Evolutionary conservation across 306 rosid species (phyloP), one percentile per base, ranked within the genome.

Genomic region (Fragaria iinumae): DNA sequence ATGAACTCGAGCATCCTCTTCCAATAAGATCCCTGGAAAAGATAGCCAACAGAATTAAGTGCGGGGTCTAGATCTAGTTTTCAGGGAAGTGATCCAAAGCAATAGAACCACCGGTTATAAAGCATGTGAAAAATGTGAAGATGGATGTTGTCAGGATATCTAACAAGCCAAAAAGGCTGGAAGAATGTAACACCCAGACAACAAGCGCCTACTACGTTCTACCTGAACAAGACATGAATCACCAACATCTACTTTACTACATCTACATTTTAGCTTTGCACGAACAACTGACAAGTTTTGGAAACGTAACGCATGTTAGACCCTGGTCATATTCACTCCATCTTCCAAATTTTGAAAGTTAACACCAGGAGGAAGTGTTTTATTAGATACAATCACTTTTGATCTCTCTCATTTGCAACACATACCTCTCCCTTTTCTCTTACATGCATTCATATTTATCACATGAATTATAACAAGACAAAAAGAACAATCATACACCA

Each of bases 1-100:
- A 85, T 45, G 90, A 80, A 84, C 85, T 88, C 36, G 88, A 80
- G 86, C 80, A 71, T 74, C 86, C 81, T 68, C 80, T 90, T 79
- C 82, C 83, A 67, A 77, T 73, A 78, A 82, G 81, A 76, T 84
- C 87, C 84, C 98, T 93, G 88, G 50, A 79, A 72, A 83, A 77
- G 50, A 45, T 39, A 41, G 32, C 64, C 80, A 38, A 41, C 57
- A 27, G 77, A 63, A 49, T 34, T 75, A 53, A 57, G 27, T 69
- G 52, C 20, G 70, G 45, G 20, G 13, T n/a, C 29, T n/a, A 56
- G 62, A 21, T 56, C 62, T 53, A 21, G 29, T 56, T 56, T 56
- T 56, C 62, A 56, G 13, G 4, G 10, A 48, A 27, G 11, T 25
- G 11, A 69, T 45, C 74, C 17, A 69, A 23, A 39, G 23, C 48